Conservation (phyloP, 306 rosid species). For the Trifolium subterraneum region DNA sequence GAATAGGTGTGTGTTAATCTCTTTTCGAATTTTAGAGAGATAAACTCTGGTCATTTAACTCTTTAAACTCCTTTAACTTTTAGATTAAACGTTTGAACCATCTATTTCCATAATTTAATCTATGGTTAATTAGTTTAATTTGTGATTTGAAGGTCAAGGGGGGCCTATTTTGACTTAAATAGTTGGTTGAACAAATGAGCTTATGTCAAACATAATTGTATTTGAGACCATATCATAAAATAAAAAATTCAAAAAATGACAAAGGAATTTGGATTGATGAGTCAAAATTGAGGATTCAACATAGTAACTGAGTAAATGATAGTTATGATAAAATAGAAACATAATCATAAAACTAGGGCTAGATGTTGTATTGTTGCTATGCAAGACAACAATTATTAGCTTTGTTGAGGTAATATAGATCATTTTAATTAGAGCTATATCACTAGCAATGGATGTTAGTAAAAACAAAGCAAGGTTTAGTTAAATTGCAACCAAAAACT, state of each 20-base stretch:
- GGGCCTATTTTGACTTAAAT: constrained; percentile 43
- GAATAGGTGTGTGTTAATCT: neutral
- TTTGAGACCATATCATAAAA: constrained; percentile 41
- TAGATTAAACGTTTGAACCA: too few relatives aligned
- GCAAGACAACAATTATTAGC: constrained; percentile 66
- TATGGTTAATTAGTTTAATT: constrained; percentile 3
- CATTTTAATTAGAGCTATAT: constrained; percentile 48
- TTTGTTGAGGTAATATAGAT: constrained; percentile 48
- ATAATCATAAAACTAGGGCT: constrained; percentile 63
- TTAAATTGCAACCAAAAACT: constrained; percentile 43
- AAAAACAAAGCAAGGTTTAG: constrained; percentile 1
- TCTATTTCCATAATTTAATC: neutral
- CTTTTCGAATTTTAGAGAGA: too few relatives aligned
- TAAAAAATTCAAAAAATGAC: neutral
- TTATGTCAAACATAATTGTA: constrained; percentile 46
- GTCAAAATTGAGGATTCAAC: constrained; percentile 67
- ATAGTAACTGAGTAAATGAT: constrained; percentile 51
- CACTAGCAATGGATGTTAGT: constrained; percentile 7
- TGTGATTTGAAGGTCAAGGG: constrained; percentile 29
- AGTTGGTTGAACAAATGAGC: constrained; percentile 38
- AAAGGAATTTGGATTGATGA: constrained; percentile 38
- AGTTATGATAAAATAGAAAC: constrained; percentile 64
- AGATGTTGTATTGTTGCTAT: constrained; percentile 52
- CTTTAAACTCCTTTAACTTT: too few relatives aligned
- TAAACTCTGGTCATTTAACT: neutral